Conservation (phyloP, 2,329 filamentous ascomycete genomes). For the Bretziella fagacearum region DNA sequence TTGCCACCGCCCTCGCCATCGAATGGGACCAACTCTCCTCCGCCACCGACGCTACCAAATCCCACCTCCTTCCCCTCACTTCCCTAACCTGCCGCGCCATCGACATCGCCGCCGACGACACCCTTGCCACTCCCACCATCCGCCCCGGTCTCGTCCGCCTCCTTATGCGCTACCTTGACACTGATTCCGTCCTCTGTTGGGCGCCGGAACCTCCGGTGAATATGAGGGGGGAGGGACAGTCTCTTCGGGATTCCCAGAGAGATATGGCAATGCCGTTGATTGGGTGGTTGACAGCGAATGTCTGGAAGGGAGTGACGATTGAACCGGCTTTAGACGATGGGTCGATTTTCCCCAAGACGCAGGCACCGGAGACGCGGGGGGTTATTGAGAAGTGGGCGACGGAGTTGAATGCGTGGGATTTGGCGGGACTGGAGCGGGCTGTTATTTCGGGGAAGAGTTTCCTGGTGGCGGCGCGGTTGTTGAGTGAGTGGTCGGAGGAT, state of each 20-base stretch:
- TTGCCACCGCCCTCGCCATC: slow-evolving; percentile 70
- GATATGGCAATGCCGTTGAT: slow-evolving; percentile 53
- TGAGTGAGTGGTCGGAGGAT: slow-evolving; percentile 77
- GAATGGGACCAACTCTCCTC: slow-evolving; percentile 84
- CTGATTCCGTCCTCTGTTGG: slow-evolving; percentile 88
- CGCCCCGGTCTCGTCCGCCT: slow-evolving; percentile 48
- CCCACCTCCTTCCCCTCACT: slow-evolving; percentile 81
- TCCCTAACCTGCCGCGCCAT: slow-evolving; percentile 68
- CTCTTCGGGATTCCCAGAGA: slow-evolving; percentile 57
- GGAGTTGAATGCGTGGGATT: slow-evolving; percentile 57
- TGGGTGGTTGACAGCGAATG: slow-evolving; percentile 47
- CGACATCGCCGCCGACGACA: slow-evolving; percentile 59
- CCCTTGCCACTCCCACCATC: slow-evolving; percentile 29
- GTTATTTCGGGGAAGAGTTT: slow-evolving; percentile 77
- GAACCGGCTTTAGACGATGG: slow-evolving; percentile 61
- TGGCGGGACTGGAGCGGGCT: slow-evolving; percentile 72
- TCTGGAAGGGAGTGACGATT: slow-evolving; percentile 76
- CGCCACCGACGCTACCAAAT: slow-evolving; percentile 65
- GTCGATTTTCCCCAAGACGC: slow-evolving; percentile 57
- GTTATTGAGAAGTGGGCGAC: slow-evolving; percentile 64
- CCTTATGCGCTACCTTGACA: slow-evolving; percentile 73
- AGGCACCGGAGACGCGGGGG: slow-evolving; percentile 57
- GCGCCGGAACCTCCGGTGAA: slow-evolving; percentile 37
- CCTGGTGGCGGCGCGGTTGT: slow-evolving; percentile 54
- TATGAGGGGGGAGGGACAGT: slow-evolving; percentile 23